These are phyloP conservation scores for Auricularia sp. DNA, from an alignment of 768 basidiomycete genomes.

Conservation along the genomic window DNA sequence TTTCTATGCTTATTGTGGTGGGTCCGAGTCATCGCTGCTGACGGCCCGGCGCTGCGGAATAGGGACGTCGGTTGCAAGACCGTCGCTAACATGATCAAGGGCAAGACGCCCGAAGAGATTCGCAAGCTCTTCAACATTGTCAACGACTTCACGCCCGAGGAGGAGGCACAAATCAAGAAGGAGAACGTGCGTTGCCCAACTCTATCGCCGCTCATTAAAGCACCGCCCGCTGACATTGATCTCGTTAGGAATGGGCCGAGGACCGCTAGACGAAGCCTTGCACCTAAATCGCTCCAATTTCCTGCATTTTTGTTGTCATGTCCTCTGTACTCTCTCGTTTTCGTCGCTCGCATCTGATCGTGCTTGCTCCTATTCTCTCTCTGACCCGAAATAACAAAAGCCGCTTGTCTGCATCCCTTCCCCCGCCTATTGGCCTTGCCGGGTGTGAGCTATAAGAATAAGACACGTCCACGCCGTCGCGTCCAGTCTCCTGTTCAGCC, in stretches of 20 bases:
- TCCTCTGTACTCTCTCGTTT: neutral
- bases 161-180: slow-evolving; percentile 99
- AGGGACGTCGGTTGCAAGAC: slow-evolving; percentile 98
- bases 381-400: too few relatives aligned
- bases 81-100: slow-evolving; percentile 99
- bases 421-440: too few relatives aligned
- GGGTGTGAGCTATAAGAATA: too few relatives aligned
- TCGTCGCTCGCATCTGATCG: neutral
- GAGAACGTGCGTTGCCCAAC: slow-evolving; percentile 70
- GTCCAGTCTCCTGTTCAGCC: neutral
- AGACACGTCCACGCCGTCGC: neutral
- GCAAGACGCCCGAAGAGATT: slow-evolving; percentile 99
- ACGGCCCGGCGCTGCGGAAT: neutral
- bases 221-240: slow-evolving; percentile 4
- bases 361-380: too few relatives aligned
- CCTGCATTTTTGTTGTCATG: neutral
- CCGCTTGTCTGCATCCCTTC: too few relatives aligned
- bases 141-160: slow-evolving; percentile 97
- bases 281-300: neutral
- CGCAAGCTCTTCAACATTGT: slow-evolving; percentile 96
- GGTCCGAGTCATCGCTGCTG: neutral
- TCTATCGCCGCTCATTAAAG: neutral
- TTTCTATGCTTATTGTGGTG: slow-evolving; percentile 7
- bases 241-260: slow-evolving; percentile 79
- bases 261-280: slow-evolving; percentile 48